Base-by-base conservation (phyloP, 169 alveolate species). In the Plasmodium malariae region DNA sequence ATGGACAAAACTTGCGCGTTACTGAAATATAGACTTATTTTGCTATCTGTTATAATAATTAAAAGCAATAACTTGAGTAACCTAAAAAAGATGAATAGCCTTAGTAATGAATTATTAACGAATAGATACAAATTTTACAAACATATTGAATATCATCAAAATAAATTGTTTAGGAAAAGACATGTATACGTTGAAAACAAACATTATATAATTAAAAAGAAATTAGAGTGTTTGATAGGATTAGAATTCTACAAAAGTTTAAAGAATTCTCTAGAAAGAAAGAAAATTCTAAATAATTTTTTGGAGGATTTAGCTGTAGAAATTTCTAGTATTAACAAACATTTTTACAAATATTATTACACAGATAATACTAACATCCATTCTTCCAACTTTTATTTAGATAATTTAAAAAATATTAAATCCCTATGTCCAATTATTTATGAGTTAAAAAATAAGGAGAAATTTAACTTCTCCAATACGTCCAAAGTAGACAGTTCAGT, bases 321-420 rank as follows among this genome's bases (percentile, higher is more conserved):
- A 34, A 30, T 68, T 34, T 67, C 85, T 30, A 36, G 68, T 7
- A 68, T 83, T 19, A 83, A 69, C 21, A 83, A 49, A 19, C 55
- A 34, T 45, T 83, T 68, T 43, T 83, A 83, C 51, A 69, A 83
- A 12, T 55, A 60, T 45, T 51, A 21, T 34, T 83, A 83, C 71
- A 83, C 65, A 19, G 72, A 69, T 24, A 83, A 83, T 83, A 68
- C 91, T 24, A 83, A 68, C 30, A 69, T 83, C 11, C 85, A 83
- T 48, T 69, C 72, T 26, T 68, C 91, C 28, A 49, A 65, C 28
- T 83, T 68, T 71, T 83, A 83, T 34, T 28, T 69, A 30, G 72
- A 83, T 26, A 67, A 68, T 32, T 45, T 83, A 48, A 37, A 83
- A 83, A 51, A 69, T 40, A 21, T 83, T 14, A 48, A 55, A 45